These are phyloP conservation scores for Xerocomellus chrysenteron DNA, from an alignment of 768 basidiomycete genomes.

Conservation along the genomic window DNA sequence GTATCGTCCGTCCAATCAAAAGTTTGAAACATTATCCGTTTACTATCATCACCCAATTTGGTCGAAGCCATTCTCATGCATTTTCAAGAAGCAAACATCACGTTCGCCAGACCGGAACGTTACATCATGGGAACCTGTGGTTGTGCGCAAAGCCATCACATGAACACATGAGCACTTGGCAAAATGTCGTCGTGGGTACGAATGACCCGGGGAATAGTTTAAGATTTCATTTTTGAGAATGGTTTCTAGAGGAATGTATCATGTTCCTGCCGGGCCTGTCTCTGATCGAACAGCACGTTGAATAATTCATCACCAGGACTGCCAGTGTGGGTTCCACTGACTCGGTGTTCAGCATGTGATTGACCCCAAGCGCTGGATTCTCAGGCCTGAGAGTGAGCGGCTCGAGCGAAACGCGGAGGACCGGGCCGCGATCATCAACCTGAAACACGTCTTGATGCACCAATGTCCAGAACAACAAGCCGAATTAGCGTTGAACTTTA, in stretches of 20 bases:
- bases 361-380: conserved; percentile 1
- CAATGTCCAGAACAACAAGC: background rate
- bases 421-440: background rate
- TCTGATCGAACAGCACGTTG: conserved; percentile 6
- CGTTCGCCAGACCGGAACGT: conserved; percentile 2
- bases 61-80: conserved; percentile 23
- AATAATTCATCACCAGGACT: background rate
- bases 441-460: background rate
- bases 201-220: background rate
- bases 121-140: background rate
- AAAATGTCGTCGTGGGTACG: conserved; percentile 10
- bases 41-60: conserved; percentile 4
- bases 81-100: background rate
- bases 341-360: conserved; percentile 3
- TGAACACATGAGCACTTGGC: conserved; percentile 8
- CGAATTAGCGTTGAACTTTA: background rate
- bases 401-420: background rate
- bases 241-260: conserved; percentile 4
- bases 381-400: background rate
- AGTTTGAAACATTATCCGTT: conserved; percentile 9
- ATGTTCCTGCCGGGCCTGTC: background rate
- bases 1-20: conserved; percentile 1
- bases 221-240: conserved; percentile 11
- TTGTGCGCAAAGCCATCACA: conserved; percentile 8
- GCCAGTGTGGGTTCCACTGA: background rate